phyloP scores from a whole-genome alignment of 2,329 filamentous ascomycete genomes.

The Colletotrichum truncatum region DNA sequence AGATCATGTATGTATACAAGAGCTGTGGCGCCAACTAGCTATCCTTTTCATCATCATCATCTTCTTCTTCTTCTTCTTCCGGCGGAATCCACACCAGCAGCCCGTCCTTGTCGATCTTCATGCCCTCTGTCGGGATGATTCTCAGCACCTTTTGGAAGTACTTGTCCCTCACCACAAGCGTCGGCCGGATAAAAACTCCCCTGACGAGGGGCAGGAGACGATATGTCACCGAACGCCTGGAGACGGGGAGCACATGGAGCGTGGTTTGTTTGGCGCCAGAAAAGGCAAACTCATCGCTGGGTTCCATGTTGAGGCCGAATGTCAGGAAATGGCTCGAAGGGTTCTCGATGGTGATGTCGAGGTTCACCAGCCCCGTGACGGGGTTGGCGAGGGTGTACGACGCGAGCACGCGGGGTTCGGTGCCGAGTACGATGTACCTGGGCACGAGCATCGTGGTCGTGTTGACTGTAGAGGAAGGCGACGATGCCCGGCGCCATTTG shows the following conservation, averaged over 20 bases:
- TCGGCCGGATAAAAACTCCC: slow-evolving; percentile 76
- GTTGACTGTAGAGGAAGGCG: slow-evolving; percentile 50
- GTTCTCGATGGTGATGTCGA: slow-evolving; percentile 83
- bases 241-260: slow-evolving; percentile 84
- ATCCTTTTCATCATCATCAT: slow-evolving; percentile 29
- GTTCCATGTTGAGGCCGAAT: slow-evolving; percentile 92
- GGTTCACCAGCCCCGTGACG: slow-evolving; percentile 47
- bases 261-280: slow-evolving; percentile 85
- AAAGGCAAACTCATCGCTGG: slow-evolving; percentile 92
- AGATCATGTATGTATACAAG: slow-evolving; percentile 22
- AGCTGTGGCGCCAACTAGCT: slow-evolving; percentile 9
- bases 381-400: slow-evolving; percentile 56
- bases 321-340: slow-evolving; percentile 94
- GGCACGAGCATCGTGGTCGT: slow-evolving; percentile 79
- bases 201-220: slow-evolving; percentile 73
- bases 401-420: slow-evolving; percentile 86
- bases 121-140: slow-evolving; percentile 81
- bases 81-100: slow-evolving; percentile 70
- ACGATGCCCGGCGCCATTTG: slow-evolving; percentile 73
- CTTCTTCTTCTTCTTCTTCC: slow-evolving; percentile 41
- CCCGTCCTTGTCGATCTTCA: slow-evolving; percentile 71
- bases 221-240: slow-evolving; percentile 78
- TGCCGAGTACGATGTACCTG: slow-evolving; percentile 80
- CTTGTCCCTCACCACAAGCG: slow-evolving; percentile 82
- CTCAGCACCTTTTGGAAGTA: slow-evolving; percentile 93